Evolutionary conservation across 208 protist genomes (phyloP), one percentile per base, ranked within the genome.

Genomic region (Crithidia brevicula): DNA sequence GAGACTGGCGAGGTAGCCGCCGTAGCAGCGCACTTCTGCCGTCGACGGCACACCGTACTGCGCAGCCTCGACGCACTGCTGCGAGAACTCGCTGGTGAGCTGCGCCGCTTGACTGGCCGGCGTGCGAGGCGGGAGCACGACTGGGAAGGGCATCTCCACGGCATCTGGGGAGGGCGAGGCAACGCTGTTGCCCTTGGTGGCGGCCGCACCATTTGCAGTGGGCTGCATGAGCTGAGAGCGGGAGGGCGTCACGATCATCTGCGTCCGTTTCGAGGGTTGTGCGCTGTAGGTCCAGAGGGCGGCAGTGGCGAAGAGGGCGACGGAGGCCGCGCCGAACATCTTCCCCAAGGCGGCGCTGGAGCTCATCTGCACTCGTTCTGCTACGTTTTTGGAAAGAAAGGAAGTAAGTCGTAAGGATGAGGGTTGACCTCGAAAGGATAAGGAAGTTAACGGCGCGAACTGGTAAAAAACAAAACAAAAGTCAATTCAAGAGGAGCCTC

Each of bases 1-100:
- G 62, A 95, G 85, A 40, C 82, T 86, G 45, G 89, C 72, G 20
- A 91, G 51, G 72, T 93, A 95, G 28, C 79, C 82, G 50, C 80
- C 82, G 72, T 85, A 92, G 67, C 79, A 89, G 22, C 85, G 83
- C 33, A 94, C 78, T 10, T 84, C 74, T 13, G 54, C 59, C 4
- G 58, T 58, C 9, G 83, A 88, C 10, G 85, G 88, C 43, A 91
- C 58, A 3, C 88, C 88, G 31, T 74, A 61, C n/a, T 9, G 11
- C 5, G 67, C 75, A 15, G 72, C 74, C 38, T 83, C 71, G 33
- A 42, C 47, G 42, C 84, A 90, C 59, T 71, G 70, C 58, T 58
- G 65, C 11, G 70, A 3, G 47, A 83, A 82, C 36, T 42, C 45
- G 18, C n/a, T 25, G 22, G 60, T 54, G 22, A 78, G 54, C 30